Conservation (phyloP, 1,139 yeast species). For the Candida tropicalis region DNA sequence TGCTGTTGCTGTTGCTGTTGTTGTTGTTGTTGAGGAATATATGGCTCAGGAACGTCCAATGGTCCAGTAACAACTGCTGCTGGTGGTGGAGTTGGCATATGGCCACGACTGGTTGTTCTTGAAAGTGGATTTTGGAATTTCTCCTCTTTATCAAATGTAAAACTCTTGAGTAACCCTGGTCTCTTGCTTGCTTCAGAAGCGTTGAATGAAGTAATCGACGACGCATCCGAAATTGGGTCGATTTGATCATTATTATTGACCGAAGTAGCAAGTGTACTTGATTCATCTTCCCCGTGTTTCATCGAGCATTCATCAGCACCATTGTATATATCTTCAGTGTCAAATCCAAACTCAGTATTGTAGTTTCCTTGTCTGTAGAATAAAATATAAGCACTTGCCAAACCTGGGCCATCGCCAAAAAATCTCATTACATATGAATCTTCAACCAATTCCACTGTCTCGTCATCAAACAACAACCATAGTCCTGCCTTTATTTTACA, state of each 20-base stretch:
- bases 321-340: slow-evolving; percentile 33
- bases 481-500: slow-evolving; percentile 79
- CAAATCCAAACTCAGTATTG: slow-evolving; percentile 31
- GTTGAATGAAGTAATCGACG: slow-evolving; percentile 18
- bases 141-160: slow-evolving; percentile 18
- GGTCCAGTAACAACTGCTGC: slow-evolving; percentile 5
- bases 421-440: slow-evolving; percentile 83
- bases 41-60: background rate
- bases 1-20: no score
- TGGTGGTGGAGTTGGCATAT: background rate
- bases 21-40: background rate
- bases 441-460: slow-evolving; percentile 86
- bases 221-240: slow-evolving; percentile 17
- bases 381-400: slow-evolving; percentile 89
- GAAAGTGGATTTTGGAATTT: slow-evolving; percentile 12
- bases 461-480: slow-evolving; percentile 95
- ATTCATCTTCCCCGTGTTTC: slow-evolving; percentile 13
- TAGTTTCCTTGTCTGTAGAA: slow-evolving; percentile 51
- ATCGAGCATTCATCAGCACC: slow-evolving; percentile 30
- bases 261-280: slow-evolving; percentile 15
- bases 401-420: slow-evolving; percentile 86
- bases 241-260: slow-evolving; percentile 15
- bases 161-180: slow-evolving; percentile 15
- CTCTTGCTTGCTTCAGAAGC: slow-evolving; percentile 12
- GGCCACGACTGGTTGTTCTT: slow-evolving; percentile 12